Conservation (phyloP, 202 grass and related monocot species). For the Hordeum pubiflorum region DNA sequence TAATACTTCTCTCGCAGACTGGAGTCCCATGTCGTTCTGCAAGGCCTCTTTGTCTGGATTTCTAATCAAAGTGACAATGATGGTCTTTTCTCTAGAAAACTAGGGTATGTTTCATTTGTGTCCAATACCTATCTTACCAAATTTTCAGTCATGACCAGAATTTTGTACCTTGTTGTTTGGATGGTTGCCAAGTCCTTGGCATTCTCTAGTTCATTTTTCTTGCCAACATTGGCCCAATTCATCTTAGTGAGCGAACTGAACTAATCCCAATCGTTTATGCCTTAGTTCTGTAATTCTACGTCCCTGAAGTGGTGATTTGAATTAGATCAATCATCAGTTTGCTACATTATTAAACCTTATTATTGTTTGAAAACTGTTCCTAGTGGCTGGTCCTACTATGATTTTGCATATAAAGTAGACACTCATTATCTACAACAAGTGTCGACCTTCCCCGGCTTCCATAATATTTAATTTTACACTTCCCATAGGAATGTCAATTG, state of each 20-base stretch:
- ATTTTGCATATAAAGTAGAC: neutral
- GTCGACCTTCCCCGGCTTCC: neutral
- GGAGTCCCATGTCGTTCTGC: neutral
- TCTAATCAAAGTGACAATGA: neutral
- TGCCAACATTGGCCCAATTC: neutral
- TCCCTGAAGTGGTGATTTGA: neutral
- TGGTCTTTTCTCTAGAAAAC: neutral
- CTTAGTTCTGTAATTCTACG: neutral
- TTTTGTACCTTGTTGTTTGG: neutral
- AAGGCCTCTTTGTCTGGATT: neutral
- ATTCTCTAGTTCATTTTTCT: neutral
- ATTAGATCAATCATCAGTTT: slow-evolving; percentile 1
- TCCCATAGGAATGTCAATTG: neutral
- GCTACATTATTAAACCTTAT: neutral
- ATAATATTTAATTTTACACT: slow-evolving; percentile 7
- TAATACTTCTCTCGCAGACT: neutral
- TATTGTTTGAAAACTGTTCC: neutral
- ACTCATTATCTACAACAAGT: neutral
- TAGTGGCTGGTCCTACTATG: neutral
- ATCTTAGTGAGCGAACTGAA: neutral
- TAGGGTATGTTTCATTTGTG: neutral
- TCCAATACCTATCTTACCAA: neutral
- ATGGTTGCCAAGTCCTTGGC: neutral
- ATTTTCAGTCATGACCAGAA: neutral
- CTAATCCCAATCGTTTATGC: neutral